A percentile compares a stretch with the other conserved stretches of the same genome.
Conservation (phyloP, 176 grass and related monocot genomes). For the Hsuehochloa calcarea region DNA sequence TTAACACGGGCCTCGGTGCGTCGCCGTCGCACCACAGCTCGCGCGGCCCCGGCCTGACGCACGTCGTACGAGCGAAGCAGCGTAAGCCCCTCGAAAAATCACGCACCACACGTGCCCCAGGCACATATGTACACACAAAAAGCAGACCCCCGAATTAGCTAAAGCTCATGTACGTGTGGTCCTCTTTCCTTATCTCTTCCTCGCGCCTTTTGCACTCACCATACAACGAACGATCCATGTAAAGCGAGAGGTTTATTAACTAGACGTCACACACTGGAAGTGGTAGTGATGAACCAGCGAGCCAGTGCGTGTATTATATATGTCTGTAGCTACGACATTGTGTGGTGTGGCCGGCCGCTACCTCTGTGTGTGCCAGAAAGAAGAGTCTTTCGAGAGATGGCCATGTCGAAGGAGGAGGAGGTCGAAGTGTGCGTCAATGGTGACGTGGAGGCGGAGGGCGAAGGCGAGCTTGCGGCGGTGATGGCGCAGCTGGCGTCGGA, state of each 20-base stretch:
- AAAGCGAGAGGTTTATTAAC: slow-evolving; percentile 16
- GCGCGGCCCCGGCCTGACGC: not conserved
- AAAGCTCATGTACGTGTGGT: slow-evolving; percentile 65
- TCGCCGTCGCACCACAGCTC: slow-evolving; percentile 36
- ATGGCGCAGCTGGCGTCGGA: slow-evolving; percentile 55
- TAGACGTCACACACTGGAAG: slow-evolving; percentile 8
- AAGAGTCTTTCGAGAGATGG: not conserved
- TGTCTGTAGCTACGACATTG: slow-evolving; percentile 9
- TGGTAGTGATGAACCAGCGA: not conserved
- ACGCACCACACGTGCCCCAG: slow-evolving; percentile 22
- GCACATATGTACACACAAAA: too few relatives aligned
- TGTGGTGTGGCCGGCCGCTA: slow-evolving; percentile 29
- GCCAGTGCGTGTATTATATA: not conserved
- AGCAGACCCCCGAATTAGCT: not conserved
- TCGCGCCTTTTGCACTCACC: slow-evolving; percentile 28
- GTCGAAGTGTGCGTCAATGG: slow-evolving; percentile 7
- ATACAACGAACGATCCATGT: slow-evolving; percentile 33
- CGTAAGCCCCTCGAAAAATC: not conserved
- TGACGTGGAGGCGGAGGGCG: not conserved
- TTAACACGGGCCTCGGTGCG: too few relatives aligned
- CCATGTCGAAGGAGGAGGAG: slow-evolving; percentile 11
- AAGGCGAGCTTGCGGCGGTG: slow-evolving; percentile 33
- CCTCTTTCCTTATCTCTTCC: slow-evolving; percentile 88
- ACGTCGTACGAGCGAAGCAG: not conserved
- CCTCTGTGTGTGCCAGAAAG: not conserved